Evolutionary conservation across 768 basidiomycete genomes (phyloP).

Genomic region (Coprinellus aureogranulatus): DNA sequence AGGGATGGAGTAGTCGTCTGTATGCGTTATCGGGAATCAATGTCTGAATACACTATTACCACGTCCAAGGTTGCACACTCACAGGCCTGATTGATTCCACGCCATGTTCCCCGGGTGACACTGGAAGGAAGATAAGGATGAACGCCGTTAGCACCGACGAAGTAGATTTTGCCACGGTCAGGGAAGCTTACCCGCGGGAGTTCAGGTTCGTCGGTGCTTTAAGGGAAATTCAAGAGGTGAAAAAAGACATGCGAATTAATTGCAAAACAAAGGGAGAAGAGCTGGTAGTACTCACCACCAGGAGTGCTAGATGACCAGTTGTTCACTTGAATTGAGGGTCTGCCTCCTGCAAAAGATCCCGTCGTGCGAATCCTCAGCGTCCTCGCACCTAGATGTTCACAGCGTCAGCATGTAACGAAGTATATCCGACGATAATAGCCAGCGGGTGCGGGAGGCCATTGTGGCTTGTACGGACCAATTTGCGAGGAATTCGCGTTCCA

Average conservation of each 20-base stretch:
- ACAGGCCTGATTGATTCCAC: conserved; percentile 46
- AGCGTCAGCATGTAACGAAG: neutral
- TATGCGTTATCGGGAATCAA: neutral
- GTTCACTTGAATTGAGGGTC: conserved; percentile 45
- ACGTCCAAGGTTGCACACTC: too few species aligned
- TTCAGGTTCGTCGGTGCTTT: conserved; percentile 38
- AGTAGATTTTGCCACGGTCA: neutral
- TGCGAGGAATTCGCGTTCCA: conserved; percentile 43
- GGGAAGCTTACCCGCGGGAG: conserved; percentile 38
- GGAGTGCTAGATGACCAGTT: conserved; percentile 42
- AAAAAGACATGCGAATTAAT: neutral
- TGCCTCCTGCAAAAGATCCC: conserved; percentile 44
- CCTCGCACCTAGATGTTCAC: conserved; percentile 34
- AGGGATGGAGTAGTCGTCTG: conserved; percentile 43
- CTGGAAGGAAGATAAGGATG: conserved; percentile 15
- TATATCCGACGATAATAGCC: neutral
- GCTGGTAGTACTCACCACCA: conserved; percentile 20
- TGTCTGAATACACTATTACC: neutral
- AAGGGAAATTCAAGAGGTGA: conserved; percentile 2
- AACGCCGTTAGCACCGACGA: neutral
- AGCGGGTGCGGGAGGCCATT: neutral
- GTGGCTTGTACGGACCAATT: conserved; percentile 26
- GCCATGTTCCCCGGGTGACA: conserved; percentile 52
- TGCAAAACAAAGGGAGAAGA: neutral
- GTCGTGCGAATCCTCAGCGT: conserved; percentile 47